phyloP scores from a whole-genome alignment of 495 filamentous ascomycete genomes.

The Tuber melanosporum region DNA sequence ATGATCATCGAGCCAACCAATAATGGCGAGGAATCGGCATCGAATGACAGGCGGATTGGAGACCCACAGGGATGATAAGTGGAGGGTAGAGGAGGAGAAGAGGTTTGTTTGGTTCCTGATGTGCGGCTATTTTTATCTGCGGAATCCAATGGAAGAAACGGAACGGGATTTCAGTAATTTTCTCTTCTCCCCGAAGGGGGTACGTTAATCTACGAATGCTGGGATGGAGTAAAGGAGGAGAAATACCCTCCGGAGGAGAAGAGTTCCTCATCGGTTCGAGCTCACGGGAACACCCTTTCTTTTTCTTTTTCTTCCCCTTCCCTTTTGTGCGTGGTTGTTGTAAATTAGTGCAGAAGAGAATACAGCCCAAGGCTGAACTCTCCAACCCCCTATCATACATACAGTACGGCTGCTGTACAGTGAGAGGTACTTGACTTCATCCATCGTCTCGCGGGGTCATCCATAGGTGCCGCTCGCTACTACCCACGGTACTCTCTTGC shows the following conservation, averaged over 20 bases:
- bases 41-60: not conserved
- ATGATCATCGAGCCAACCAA: not conserved
- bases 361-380: constrained; percentile 1
- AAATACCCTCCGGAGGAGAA: not conserved
- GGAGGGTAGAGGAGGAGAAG: not conserved
- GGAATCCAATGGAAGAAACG: constrained; percentile 12
- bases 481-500: constrained; percentile 10
- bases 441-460: constrained; percentile 8
- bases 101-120: constrained; percentile 29
- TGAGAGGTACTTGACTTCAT: constrained; percentile 7
- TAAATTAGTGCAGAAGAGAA: constrained; percentile 5
- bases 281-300: constrained; percentile 14
- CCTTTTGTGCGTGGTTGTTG: constrained; percentile 17
- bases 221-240: not conserved
- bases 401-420: not conserved
- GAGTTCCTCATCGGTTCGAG: constrained; percentile 11
- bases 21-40: not conserved
- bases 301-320: constrained; percentile 3
- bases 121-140: constrained; percentile 39
- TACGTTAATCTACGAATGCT: not conserved
- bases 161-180: not conserved
- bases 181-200: not conserved
- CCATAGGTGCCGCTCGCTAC: constrained; percentile 16
- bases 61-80: not conserved
- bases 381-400: constrained; percentile 15